A percentile compares a stretch with the other conserved stretches of the same genome.
phyloP scores from a whole-genome alignment of 257 asterid genomes.

The Scutellaria baicalensis region DNA sequence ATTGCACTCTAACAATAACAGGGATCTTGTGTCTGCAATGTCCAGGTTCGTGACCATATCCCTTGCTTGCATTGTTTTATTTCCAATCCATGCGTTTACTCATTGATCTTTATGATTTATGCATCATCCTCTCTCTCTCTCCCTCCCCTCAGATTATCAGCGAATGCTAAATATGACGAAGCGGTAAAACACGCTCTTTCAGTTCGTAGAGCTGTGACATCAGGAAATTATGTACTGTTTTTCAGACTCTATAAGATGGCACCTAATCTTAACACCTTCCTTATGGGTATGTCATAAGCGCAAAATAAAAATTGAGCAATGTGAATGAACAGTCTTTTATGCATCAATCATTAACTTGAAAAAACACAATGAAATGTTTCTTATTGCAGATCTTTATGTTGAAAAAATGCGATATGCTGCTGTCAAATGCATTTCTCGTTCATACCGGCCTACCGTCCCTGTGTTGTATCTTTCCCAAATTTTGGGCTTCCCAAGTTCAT shows the following conservation, averaged over 20 bases:
- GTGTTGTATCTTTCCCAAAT: conserved; percentile 72
- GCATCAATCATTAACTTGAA: not conserved
- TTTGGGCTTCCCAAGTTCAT: conserved; percentile 56
- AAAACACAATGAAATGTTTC: conserved; percentile 1
- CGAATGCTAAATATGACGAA: conserved; percentile 51
- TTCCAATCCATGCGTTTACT: not conserved
- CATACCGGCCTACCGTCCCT: conserved; percentile 94
- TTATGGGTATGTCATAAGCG: conserved; percentile 64
- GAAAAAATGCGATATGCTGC: conserved; percentile 98
- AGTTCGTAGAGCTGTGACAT: conserved; percentile 86
- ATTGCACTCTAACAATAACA: conserved; percentile 77
- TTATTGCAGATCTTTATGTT: conserved; percentile 75
- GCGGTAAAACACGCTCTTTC: conserved; percentile 89
- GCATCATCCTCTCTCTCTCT: not conserved
- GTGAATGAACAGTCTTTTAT: not conserved
- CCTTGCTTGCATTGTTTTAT: conserved; percentile 1
- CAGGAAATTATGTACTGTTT: conserved; percentile 83
- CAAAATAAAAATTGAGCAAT: not conserved
- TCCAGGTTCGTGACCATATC: conserved; percentile 62
- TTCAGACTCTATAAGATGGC: conserved; percentile 85
- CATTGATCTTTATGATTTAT: not conserved
- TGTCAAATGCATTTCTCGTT: conserved; percentile 78
- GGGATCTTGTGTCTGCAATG: conserved; percentile 95
- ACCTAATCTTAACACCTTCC: conserved; percentile 69
- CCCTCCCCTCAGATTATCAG: conserved; percentile 57